Evolutionary conservation across 176 grass and related monocot species (phyloP).

Genomic region (Chloris gayana): DNA sequence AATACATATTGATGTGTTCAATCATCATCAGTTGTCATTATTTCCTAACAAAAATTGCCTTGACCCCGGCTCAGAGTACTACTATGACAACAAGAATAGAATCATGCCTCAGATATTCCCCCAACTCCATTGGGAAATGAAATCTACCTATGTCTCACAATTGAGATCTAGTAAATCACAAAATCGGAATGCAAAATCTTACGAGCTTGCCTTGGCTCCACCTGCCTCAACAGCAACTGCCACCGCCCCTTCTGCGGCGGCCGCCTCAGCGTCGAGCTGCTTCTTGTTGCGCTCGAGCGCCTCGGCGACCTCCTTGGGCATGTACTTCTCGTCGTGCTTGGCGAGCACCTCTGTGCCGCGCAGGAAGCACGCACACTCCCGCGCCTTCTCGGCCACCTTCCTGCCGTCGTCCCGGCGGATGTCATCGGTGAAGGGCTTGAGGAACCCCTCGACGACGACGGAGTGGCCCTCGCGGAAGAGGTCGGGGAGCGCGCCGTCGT

Average conservation of each 20-base stretch:
- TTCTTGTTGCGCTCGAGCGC: conserved; percentile 95
- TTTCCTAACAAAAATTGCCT: conserved; percentile 46
- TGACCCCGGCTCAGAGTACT: neutral
- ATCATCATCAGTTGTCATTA: conserved; percentile 38
- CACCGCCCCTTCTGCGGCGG: neutral
- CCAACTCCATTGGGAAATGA: conserved; percentile 20
- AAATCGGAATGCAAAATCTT: conserved; percentile 35
- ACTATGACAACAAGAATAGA: conserved; percentile 40
- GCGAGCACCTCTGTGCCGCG: conserved; percentile 86
- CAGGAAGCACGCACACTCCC: conserved; percentile 63
- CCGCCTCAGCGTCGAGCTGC: conserved; percentile 54
- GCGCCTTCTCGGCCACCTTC: conserved; percentile 75
- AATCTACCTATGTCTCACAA: conserved; percentile 31
- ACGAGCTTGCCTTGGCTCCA: conserved; percentile 43
- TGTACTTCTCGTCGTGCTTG: conserved; percentile 99
- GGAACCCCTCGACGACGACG: conserved; percentile 83
- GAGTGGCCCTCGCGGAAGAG: conserved; percentile 99
- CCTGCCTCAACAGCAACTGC: neutral
- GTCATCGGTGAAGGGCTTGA: conserved; percentile 63
- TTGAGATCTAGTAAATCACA: conserved; percentile 39
- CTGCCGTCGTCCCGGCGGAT: conserved; percentile 27
- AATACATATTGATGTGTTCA: conserved; percentile 30
- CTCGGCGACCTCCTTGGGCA: conserved; percentile 97
- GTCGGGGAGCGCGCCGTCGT: conserved; percentile 85
- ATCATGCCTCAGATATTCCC: conserved; percentile 3